These are phyloP conservation scores for Claviceps arundinis DNA, from an alignment of 2,329 filamentous ascomycete species.

Conservation along the genomic window DNA sequence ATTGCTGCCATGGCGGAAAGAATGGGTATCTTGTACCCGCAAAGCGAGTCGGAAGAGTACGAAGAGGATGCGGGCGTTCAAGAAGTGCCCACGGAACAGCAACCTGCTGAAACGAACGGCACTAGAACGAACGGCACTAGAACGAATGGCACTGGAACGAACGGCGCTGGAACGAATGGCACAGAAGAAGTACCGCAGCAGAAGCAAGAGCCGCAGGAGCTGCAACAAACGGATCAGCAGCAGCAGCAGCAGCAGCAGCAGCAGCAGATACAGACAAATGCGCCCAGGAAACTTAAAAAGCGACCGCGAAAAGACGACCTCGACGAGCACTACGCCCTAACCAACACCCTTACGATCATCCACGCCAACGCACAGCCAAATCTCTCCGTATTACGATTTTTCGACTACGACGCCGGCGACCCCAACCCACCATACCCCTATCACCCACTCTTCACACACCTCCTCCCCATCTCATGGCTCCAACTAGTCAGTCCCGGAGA, in stretches of 20 bases:
- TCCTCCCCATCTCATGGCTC: constrained; percentile 81
- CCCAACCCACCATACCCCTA: constrained; percentile 42
- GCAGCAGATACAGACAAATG: constrained; percentile 2
- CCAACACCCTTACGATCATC: constrained; percentile 68
- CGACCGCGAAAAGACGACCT: constrained; percentile 31
- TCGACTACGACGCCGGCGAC: constrained; percentile 63
- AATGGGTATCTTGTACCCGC: constrained; percentile 63
- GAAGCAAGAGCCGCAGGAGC: constrained; percentile 1
- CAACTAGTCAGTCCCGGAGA: constrained; percentile 68
- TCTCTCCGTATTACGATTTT: constrained; percentile 76
- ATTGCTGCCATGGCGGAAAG: constrained; percentile 77
- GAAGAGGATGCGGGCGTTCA: background rate
- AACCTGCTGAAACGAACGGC: background rate
- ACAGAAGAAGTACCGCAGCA: background rate
- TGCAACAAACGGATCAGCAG: background rate
- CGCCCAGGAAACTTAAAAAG: constrained; percentile 11
- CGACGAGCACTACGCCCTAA: constrained; percentile 51
- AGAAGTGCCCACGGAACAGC: background rate
- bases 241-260: constrained; percentile 1
- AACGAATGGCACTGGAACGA: too few species aligned
- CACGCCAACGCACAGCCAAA: constrained; percentile 80
- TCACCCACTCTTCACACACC: constrained; percentile 71
- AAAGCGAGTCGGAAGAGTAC: constrained; percentile 16
- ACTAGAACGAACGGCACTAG: too few species aligned
- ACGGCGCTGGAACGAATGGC: background rate